phyloP scores from a whole-genome alignment of 805 yeast genomes.

The Wickerhamiella azymoides region DNA sequence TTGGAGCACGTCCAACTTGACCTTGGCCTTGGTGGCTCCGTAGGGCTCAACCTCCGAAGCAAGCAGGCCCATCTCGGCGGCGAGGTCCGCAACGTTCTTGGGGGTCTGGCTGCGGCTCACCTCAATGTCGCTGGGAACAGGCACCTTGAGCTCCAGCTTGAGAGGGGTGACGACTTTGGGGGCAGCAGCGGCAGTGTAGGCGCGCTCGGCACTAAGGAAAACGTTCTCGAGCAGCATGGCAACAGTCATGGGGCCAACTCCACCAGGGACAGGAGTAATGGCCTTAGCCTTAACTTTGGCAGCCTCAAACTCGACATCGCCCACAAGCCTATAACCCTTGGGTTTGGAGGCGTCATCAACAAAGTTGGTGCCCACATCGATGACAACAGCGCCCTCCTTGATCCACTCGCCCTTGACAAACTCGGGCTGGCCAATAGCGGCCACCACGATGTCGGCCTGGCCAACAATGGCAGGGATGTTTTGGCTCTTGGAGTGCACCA shows the following conservation, averaged over 20 bases:
- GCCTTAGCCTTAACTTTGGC: slow-evolving; percentile 49
- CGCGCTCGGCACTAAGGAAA: slow-evolving; percentile 55
- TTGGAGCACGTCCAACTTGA: slow-evolving; percentile 51
- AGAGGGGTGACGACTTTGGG: slow-evolving; percentile 40
- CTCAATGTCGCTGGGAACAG: slow-evolving; percentile 85
- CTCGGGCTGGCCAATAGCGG: slow-evolving; percentile 81
- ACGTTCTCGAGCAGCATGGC: slow-evolving; percentile 88
- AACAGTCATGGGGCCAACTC: slow-evolving; percentile 99
- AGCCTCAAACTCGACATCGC: slow-evolving; percentile 77
- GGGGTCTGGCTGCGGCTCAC: slow-evolving; percentile 84
- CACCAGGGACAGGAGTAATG: slow-evolving; percentile 97
- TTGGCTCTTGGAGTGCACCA: slow-evolving; percentile 61
- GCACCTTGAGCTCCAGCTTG: slow-evolving; percentile 38
- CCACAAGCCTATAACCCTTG: slow-evolving; percentile 76
- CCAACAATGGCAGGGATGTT: slow-evolving; percentile 44
- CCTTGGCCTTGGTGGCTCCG: slow-evolving; percentile 85
- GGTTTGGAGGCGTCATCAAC: slow-evolving; percentile 60
- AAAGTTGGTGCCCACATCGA: slow-evolving; percentile 93
- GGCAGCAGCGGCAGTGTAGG: slow-evolving; percentile 25
- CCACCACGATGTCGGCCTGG: slow-evolving; percentile 75
- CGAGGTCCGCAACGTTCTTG: slow-evolving; percentile 60
- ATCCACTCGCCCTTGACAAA: slow-evolving; percentile 81
- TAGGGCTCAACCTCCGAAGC: slow-evolving; percentile 71
- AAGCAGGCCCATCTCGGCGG: slow-evolving; percentile 67
- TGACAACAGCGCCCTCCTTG: slow-evolving; percentile 69